Evolutionary conservation across 2,329 filamentous ascomycete genomes (phyloP), one percentile per base, ranked within the genome.

Genomic region (Scopulariopsis brevicaulis): DNA sequence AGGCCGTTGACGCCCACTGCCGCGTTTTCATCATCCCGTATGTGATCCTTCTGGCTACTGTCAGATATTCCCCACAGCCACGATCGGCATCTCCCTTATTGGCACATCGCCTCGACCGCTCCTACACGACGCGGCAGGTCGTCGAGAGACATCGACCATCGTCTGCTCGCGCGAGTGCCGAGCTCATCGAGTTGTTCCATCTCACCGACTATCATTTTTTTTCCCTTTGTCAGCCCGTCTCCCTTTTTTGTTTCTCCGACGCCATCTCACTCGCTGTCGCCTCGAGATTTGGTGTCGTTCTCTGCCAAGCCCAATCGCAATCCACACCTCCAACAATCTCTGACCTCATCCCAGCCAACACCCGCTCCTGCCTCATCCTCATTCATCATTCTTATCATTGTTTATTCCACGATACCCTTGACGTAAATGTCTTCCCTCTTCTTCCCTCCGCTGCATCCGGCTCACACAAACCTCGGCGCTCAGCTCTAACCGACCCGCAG

Each of bases 1-100:
- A n/a, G n/a, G n/a, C 37, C 54, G 58, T 22, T 56, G 43, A 22
- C 15, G 22, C 20, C 3, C 14, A 15, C 15, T 15, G 43, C 20
- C 22, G 43, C 43, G 14, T 48, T n/a, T 48, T n/a, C 22, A 48
- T 48, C 43, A 22, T 37, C 20, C n/a, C 15, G 43, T 48, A 48
- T 48, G 43, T 48, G 14, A n/a, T 48, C 55, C 15, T 60, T 53
- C 53, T 46, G 48, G 15, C 58, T 40, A 20, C 55, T 56, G 43
- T 55, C 53, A 24, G 35, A 54, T 22, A 52, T 54, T 46, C 54
- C 43, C 43, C 43, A 48, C 43, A 48, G 43, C 43, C 43, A 48
- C 43, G 22, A 20, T 48, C 43, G 15, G 14, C 43, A n/a, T n/a
- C 4, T 20, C 43, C 43, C 43, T n/a, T 20, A 48, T n/a, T 37